phyloP scores from a whole-genome alignment of 306 rosid species.

The Spatholobus suberectus region DNA sequence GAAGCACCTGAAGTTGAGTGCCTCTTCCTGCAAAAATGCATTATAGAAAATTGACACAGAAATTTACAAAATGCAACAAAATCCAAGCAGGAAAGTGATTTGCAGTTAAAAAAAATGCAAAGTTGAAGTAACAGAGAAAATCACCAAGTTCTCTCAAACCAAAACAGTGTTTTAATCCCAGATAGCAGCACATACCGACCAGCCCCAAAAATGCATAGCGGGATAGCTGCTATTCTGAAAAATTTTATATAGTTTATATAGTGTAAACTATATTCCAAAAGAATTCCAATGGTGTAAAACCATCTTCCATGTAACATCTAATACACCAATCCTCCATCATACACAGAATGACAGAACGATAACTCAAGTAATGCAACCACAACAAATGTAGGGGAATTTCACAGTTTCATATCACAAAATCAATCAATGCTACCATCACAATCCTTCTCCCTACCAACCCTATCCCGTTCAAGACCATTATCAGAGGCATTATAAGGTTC shows the following conservation, averaged over 20 bases:
- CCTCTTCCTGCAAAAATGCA: constrained; percentile 74
- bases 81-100: not conserved
- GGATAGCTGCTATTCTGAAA: not conserved
- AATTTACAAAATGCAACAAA: not conserved
- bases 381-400: constrained; percentile 4
- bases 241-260: not conserved
- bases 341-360: not conserved
- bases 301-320: constrained; percentile 18
- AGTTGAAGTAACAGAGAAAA: not conserved
- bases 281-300: not conserved
- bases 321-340: constrained; percentile 12
- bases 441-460: not conserved
- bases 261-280: not conserved
- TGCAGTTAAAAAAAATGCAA: not conserved
- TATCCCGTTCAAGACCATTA: not conserved
- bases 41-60: not conserved
- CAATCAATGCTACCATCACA: not conserved
- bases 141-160: not conserved
- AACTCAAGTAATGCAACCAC: not conserved
- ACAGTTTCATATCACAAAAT: constrained; percentile 3
- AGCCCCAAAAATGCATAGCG: not conserved
- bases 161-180: not conserved
- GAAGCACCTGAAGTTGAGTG: constrained; percentile 58
- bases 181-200: not conserved
- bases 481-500: not conserved